Percentiles rank a stretch among this genome's conserved stretches.
Conservation (phyloP, 257 asterid genomes). For the Echium plantagineum region DNA sequence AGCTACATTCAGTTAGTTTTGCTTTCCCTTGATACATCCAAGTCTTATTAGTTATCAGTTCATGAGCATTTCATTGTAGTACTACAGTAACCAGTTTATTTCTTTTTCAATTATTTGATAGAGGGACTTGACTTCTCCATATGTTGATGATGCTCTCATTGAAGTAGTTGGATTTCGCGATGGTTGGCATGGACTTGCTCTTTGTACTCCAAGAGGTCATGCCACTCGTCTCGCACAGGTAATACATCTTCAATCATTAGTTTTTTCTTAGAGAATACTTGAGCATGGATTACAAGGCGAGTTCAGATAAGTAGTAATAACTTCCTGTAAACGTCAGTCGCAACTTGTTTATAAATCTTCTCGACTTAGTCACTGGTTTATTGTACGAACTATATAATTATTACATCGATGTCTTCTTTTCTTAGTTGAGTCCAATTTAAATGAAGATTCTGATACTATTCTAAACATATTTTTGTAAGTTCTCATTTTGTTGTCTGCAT, state of each 20-base stretch:
- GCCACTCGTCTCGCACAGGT: conserved; percentile 96
- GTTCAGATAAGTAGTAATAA: too few relatives aligned
- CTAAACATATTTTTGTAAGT: background rate
- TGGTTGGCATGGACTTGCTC: conserved; percentile 81
- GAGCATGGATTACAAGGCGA: too few relatives aligned
- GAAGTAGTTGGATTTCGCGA: conserved; percentile 85
- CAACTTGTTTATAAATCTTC: too few relatives aligned
- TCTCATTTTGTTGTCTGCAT: background rate
- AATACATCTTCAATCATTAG: background rate
- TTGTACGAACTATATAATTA: background rate
- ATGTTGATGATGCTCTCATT: conserved; percentile 64
- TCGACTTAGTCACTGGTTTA: background rate
- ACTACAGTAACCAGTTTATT: background rate
- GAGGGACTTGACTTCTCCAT: conserved; percentile 71
- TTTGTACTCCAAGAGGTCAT: conserved; percentile 74
- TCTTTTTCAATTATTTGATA: conserved; percentile 18
- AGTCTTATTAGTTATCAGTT: background rate
- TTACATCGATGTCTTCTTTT: background rate
- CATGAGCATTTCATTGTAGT: background rate
- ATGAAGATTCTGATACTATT: too few relatives aligned
- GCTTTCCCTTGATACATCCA: background rate
- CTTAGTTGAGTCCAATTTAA: too few relatives aligned
- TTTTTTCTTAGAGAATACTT: too few relatives aligned
- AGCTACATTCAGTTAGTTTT: conserved; percentile 41
- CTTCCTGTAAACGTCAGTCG: too few relatives aligned